Base-by-base conservation (phyloP, 2,329 filamentous ascomycete genomes). In the Ophidiomyces ophidiicola region DNA sequence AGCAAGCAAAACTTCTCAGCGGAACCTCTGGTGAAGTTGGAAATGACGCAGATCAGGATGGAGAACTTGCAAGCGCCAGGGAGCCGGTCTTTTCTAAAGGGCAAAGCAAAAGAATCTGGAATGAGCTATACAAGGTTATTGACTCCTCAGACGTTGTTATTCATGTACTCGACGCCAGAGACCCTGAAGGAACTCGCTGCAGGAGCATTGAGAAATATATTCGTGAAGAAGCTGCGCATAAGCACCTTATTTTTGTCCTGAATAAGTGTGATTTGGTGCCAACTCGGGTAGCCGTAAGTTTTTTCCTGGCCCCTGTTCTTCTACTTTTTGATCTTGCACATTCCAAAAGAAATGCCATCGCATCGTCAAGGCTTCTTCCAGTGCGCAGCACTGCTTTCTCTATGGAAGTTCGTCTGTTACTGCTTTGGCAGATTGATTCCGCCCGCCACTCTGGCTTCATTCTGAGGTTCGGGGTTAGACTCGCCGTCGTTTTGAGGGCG, bases 181-280 rank as follows among this genome's bases (percentile, higher is more conserved):
- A 94, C 60, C 87, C 86, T 2, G 65, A 88, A 7, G 90, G 90
- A 23, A 96, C 90, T 11, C 74, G 90, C 40, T 98, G 90, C 67
- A 74, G 79, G 20, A 84, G 82, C 51, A 79, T 93, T 17, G 83
- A 98, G 58, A 94, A 94, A 57, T 96, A 94, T 57, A 79, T 98
- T 34, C 77, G 75, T 45, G 82, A 90, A 48, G 90, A 98, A 56
- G 88, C 87, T 11, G 85, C 87, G 5, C 90, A 98, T 63, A 98
- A 98, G 67, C 88, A 96, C 59, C 68, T 98, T 41, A 76, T 92
- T 17, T 92, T 92, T 52, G 75, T 93, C 1, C 59, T 93, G 36
- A 93, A 93, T 65, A 93, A 93, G 68, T 84, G 82, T 53, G 90
- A 98, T 61, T 66, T 98, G 51, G 82, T 98, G 15, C 90, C 90